Conservation (phyloP, 1,139 yeast genomes). For the Debaryomyces fabryi region DNA sequence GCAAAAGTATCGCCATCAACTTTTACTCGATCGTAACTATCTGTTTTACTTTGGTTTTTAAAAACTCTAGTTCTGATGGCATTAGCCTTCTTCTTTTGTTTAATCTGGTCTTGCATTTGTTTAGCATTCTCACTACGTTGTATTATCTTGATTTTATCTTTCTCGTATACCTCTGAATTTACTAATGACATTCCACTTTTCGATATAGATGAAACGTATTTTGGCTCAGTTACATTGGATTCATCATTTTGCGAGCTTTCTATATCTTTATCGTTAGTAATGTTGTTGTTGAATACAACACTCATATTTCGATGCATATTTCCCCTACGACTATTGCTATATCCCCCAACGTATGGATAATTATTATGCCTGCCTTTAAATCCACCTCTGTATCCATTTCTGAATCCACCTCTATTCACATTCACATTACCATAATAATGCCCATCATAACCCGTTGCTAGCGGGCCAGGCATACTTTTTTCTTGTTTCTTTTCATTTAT, state of each 20-base stretch:
- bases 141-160: conserved; percentile 27
- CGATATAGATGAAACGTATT: conserved; percentile 31
- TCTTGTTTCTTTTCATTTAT: conserved; percentile 23
- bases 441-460: conserved; percentile 4
- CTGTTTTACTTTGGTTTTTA: conserved; percentile 30
- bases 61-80: conserved; percentile 22
- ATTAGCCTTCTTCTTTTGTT: conserved; percentile 15
- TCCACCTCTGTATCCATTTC: conserved; percentile 12
- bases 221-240: conserved; percentile 2
- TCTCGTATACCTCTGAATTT: conserved; percentile 34
- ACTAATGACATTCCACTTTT: conserved; percentile 42
- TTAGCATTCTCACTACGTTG: conserved; percentile 18
- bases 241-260: not conserved
- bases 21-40: conserved; percentile 39
- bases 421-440: not conserved
- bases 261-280: not conserved
- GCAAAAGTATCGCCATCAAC: conserved; percentile 39
- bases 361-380: not conserved
- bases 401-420: conserved; percentile 11
- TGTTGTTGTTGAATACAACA: conserved; percentile 22
- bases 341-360: conserved; percentile 12
- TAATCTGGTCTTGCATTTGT: conserved; percentile 20
- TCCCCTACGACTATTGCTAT: conserved; percentile 2
- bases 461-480: conserved; percentile 4
- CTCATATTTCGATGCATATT: conserved; percentile 26